These are phyloP conservation scores for Trichoderma lentiforme DNA, from an alignment of 2,329 filamentous ascomycete species.

Conservation along the genomic window DNA sequence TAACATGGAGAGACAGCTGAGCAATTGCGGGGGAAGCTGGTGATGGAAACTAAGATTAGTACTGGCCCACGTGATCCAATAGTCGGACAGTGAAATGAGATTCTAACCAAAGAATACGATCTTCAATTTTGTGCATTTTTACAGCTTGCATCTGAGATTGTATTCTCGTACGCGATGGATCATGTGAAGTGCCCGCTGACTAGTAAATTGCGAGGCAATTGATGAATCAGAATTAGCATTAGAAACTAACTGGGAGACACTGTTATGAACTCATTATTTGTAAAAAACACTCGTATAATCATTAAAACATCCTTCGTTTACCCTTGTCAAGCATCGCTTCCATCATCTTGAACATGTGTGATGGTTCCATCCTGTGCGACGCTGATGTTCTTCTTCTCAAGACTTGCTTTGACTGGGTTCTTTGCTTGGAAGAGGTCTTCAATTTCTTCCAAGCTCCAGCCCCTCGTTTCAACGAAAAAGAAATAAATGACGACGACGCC, in stretches of 20 bases:
- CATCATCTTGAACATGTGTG: not conserved
- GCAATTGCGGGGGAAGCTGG: not conserved
- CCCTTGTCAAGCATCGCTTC: not conserved
- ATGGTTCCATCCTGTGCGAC: not conserved
- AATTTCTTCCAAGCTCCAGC: conserved; percentile 5
- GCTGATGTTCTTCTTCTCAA: not conserved
- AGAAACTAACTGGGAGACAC: not conserved
- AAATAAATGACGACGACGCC: conserved; percentile 1
- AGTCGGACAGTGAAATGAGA: not conserved
- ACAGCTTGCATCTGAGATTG: not conserved
- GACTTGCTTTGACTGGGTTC: not conserved
- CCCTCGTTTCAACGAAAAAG: not conserved
- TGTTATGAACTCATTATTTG: not conserved
- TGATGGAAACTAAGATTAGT: not conserved
- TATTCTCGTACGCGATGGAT: not conserved
- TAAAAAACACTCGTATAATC: not conserved
- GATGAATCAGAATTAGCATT: not conserved
- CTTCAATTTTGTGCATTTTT: not conserved
- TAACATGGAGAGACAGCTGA: not conserved
- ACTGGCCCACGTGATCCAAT: not conserved
- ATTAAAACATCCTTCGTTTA: not conserved
- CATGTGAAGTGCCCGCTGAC: not conserved
- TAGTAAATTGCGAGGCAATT: not conserved
- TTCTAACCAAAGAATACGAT: not conserved
- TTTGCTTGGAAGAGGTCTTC: not conserved